phyloP scores from a whole-genome alignment of 805 yeast species.

The Wickerhamiella cacticola region DNA sequence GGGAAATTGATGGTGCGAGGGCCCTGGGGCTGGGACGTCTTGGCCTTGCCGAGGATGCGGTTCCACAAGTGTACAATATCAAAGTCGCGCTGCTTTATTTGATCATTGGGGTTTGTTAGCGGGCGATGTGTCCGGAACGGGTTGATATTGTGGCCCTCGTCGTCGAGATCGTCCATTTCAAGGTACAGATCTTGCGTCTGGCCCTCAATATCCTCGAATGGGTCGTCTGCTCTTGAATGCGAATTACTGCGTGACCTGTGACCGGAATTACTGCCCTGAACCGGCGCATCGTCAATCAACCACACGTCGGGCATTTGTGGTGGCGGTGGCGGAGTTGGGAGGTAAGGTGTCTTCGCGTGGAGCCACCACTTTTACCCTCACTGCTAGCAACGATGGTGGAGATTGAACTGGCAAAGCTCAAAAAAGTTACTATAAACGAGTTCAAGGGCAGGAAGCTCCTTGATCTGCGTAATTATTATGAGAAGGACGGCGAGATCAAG shows the following conservation, averaged over 20 bases:
- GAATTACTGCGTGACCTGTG: background rate
- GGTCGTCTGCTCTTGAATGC: background rate
- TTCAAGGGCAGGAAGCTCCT: conserved; percentile 57
- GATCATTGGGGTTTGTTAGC: background rate
- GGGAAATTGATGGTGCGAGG: conserved; percentile 52
- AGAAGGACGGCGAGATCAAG: conserved; percentile 44
- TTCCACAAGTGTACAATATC: conserved; percentile 28
- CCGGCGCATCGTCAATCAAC: conserved; percentile 18
- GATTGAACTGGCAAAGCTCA: conserved; percentile 42
- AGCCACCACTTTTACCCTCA: too few relatives aligned
- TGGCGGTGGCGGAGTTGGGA: background rate
- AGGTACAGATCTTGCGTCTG: conserved; percentile 14
- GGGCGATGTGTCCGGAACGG: conserved; percentile 10
- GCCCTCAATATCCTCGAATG: conserved; percentile 10
- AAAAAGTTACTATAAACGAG: conserved; percentile 59
- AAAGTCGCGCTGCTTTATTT: conserved; percentile 21
- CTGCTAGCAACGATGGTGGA: background rate
- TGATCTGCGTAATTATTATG: conserved; percentile 75
- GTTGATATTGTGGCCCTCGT: conserved; percentile 11
- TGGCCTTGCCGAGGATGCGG: conserved; percentile 16
- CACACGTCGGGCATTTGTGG: conserved; percentile 18
- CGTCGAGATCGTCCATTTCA: conserved; percentile 21
- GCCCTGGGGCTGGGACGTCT: conserved; percentile 25
- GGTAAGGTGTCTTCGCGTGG: background rate
- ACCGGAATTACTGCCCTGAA: background rate